Evolutionary conservation across 2,329 filamentous ascomycete genomes (phyloP), one percentile per base, ranked within the genome.

Genomic region (Microsporum audouinii): DNA sequence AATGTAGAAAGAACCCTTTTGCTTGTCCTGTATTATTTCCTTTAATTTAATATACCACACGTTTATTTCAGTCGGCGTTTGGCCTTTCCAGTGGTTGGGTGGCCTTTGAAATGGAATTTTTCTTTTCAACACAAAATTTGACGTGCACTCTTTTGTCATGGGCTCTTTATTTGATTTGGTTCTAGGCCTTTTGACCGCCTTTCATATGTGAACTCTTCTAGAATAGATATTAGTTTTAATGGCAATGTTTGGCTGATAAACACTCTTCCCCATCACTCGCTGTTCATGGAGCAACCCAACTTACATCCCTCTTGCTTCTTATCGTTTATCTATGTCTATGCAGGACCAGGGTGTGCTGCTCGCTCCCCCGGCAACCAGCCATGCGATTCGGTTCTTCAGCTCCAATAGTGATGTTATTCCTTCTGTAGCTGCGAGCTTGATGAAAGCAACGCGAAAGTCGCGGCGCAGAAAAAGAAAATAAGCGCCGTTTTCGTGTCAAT

Each of bases 11-110:
- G 49, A 53, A 31, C 49, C 29, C 29, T 34, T 53, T 33, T 33
- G n/a, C 39, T n/a, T 43, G 39, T 43, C 5, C 43, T 53, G 29
- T 53, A 43, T 14, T 14, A 43, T 53, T 53, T 34, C 27, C 29
- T 53, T 53, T 34, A 53, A 53, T 33, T n/a, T 53, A 53, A 53
- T 53, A 53, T 53, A 53, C 49, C 49, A 53, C 49, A 33, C 33
- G 49, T 27, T 53, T 53, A 33, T 31, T 43, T 53, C 29, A 53
- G 27, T 14, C 10, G 49, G 49, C 49, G 49, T 53, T 53, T 3
- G 31, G 49, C 49, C 27, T 34, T n/a, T 53, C 43, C 49, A 31
- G 49, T 12, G 49, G 49, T 53, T 43, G 39, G 49, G 49, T 33
- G 49, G 31, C 49, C 27, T 34, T n/a, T n/a, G 49, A 53, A n/a